Base-by-base conservation (phyloP, 257 asterid genomes). In the Solanum neorickii region DNA sequence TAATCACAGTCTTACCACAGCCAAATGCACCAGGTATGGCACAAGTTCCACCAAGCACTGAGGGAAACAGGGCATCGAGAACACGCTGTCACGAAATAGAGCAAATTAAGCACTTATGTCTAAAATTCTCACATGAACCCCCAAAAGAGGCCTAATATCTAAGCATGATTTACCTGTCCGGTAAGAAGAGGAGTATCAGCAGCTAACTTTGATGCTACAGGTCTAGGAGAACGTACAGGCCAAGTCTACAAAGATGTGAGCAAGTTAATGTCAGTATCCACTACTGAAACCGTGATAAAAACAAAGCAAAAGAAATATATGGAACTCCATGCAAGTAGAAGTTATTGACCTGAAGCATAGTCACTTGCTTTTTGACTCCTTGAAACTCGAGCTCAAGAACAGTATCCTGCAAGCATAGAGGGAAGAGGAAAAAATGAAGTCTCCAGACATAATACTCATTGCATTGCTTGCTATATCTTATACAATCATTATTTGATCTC, bases 1-100 rank as follows among this genome's bases (percentile, higher is more conserved):
- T 97, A 89, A 97, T 96, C 87, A 97, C 99, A 60, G 99, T 97
- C 92, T 97, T 97, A 29, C 99, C 99, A 93, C 99, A 97, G 87
- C 99, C 99, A 93, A 97, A 97, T 39, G 99, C 99, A 87, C 99
- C 99, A 77, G 99, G 99, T 86, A 97, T 97, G 87, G 99, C 99
- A 95, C 99, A 97, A 88, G 99, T 97, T 90, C 99, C 99, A 87
- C 99, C 99, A 92, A 97, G 99, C 91, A 97, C 99, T 0, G 99
- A 97, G 52, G 99, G 99, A 89, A 97, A 97, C 14, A 97, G 89
- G 29, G 99, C 99, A 92, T 97, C 99, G 87, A 97, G 99, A 89
- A 97, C 99, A 88, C 99, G 98, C 99, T 97, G 94, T 87, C 35
- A 90, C 31, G 86, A 68, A 68, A 90, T 35, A 87, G 87, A 90